These are phyloP conservation scores for Dendrobium officinale DNA, from an alignment of 106 monocot species.

Conservation along the genomic window DNA sequence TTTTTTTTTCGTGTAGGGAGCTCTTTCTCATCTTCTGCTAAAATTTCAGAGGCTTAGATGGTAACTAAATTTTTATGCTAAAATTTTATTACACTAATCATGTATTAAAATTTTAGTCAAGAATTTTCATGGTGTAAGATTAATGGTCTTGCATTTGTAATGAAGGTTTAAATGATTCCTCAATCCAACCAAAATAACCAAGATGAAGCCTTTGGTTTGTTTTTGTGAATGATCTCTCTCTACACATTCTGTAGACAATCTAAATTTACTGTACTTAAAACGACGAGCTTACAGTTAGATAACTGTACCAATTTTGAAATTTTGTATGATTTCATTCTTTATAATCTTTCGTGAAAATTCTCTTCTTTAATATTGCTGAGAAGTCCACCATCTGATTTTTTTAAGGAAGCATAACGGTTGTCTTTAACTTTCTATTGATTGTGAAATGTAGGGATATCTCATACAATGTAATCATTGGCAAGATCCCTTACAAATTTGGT, in stretches of 20 bases:
- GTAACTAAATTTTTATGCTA: conserved; percentile 30
- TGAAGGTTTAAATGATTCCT: neutral
- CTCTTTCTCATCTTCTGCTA: conserved; percentile 64
- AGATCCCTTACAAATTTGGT: conserved; percentile 96
- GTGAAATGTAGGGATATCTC: conserved; percentile 74
- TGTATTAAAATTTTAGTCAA: no score
- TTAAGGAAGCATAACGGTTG: no score
- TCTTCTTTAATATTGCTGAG: neutral
- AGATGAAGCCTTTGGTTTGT: neutral
- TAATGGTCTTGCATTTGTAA: neutral
- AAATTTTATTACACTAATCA: neutral
- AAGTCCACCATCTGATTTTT: neutral
- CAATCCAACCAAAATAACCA: neutral
- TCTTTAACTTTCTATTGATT: neutral
- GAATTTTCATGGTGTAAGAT: no score
- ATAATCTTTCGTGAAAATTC: neutral
- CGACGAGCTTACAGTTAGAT: no score
- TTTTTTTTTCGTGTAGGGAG: conserved; percentile 40
- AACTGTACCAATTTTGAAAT: conserved; percentile 98
- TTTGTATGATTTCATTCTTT: conserved; percentile 36
- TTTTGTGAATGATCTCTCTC: neutral
- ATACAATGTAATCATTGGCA: conserved; percentile 83
- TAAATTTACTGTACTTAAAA: neutral
- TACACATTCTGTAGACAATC: neutral
- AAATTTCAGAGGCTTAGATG: conserved; percentile 61